A percentile compares a stretch with the other conserved stretches of the same genome.
Evolutionary conservation across 192 early-diverging fungal genomes (phyloP).

Genomic region (Borealophlyctis nickersoniae): DNA sequence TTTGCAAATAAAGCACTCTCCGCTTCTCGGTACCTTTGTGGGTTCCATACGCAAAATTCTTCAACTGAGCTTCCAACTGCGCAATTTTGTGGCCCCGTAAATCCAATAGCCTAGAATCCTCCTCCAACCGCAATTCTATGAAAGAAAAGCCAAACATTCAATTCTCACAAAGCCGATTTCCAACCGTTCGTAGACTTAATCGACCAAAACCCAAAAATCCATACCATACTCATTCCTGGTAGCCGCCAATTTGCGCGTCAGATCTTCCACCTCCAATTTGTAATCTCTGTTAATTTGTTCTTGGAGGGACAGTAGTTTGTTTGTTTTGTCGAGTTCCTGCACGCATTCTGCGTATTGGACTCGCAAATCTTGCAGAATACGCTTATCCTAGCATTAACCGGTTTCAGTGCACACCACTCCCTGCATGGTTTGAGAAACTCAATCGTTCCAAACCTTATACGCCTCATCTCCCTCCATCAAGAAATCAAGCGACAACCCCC

Average conservation of each 20-base stretch:
- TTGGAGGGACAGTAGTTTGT: constrained; percentile 49
- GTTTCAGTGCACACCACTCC: not conserved
- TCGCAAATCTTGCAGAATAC: constrained; percentile 48
- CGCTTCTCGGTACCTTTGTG: constrained; percentile 40
- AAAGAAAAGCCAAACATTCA: too few species aligned
- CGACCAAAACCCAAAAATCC: not conserved
- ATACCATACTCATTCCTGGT: constrained; percentile 58
- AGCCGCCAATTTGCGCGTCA: constrained; percentile 43
- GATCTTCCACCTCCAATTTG: constrained; percentile 47
- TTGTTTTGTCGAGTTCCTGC: constrained; percentile 52
- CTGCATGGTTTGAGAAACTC: too few species aligned
- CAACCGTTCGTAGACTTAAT: too few species aligned
- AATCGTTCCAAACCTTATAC: too few species aligned
- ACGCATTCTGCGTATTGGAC: constrained; percentile 52
- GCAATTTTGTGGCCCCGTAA: constrained; percentile 50
- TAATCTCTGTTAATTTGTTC: constrained; percentile 57
- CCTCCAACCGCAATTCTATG: constrained; percentile 54
- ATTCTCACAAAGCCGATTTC: too few species aligned
- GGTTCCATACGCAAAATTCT: constrained; percentile 41
- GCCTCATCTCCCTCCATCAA: constrained; percentile 34
- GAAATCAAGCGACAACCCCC: constrained; percentile 42
- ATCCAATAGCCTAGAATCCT: constrained; percentile 48
- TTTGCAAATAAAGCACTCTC: constrained; percentile 4
- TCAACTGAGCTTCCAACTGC: constrained; percentile 48
- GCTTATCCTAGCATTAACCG: constrained; percentile 39